These are phyloP conservation scores for Ascochyta lentis DNA, from an alignment of 2,329 filamentous ascomycete genomes.

Conservation along the genomic window DNA sequence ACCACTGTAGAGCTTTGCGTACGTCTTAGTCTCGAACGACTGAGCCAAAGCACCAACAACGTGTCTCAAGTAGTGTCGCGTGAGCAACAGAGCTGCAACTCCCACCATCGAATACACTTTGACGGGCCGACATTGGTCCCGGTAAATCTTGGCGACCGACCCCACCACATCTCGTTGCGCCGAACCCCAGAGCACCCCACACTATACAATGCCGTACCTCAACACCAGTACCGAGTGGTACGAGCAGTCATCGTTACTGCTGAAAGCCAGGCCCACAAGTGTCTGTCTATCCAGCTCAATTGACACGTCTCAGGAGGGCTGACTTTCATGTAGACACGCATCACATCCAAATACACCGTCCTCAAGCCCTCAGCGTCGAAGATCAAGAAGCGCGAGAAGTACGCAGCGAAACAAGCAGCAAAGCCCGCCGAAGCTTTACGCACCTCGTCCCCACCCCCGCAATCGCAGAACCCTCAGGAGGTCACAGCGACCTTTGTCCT, in stretches of 20 bases:
- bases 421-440: slow-evolving; percentile 32
- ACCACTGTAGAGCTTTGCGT: neutral
- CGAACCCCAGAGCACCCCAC: slow-evolving; percentile 19
- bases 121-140: slow-evolving; percentile 14
- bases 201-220: slow-evolving; percentile 74
- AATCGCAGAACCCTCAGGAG: slow-evolving; percentile 34
- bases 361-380: slow-evolving; percentile 51
- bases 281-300: slow-evolving; percentile 60
- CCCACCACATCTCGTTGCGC: slow-evolving; percentile 31
- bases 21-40: neutral
- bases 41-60: too few species aligned
- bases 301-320: slow-evolving; percentile 20
- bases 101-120: neutral
- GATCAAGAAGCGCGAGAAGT: slow-evolving; percentile 44
- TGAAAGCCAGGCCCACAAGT: slow-evolving; percentile 84
- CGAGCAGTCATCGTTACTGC: slow-evolving; percentile 80
- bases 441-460: slow-evolving; percentile 40
- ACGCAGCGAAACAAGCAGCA: slow-evolving; percentile 36
- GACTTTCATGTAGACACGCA: slow-evolving; percentile 69
- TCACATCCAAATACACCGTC: slow-evolving; percentile 92
- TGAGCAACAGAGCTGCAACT: neutral
- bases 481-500: slow-evolving; percentile 72
- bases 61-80: neutral
- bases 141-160: slow-evolving; percentile 18
- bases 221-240: slow-evolving; percentile 89